phyloP scores from a whole-genome alignment of 805 yeast genomes.

The Starmerella powellii region DNA sequence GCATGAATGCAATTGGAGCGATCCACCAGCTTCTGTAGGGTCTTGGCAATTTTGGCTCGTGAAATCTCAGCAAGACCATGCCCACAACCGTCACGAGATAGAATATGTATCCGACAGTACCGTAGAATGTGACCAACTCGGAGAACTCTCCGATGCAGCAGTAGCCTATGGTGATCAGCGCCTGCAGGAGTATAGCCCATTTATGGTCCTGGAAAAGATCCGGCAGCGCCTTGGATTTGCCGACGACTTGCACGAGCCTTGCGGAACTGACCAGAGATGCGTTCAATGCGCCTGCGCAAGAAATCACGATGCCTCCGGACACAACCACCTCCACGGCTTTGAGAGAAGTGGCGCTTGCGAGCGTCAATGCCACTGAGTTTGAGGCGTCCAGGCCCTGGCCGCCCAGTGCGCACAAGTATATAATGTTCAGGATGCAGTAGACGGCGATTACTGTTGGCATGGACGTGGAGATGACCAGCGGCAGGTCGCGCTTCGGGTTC shows the following conservation, averaged over 20 bases:
- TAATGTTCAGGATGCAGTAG: slow-evolving; percentile 30
- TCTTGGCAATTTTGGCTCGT: slow-evolving; percentile 29
- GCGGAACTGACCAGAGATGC: slow-evolving; percentile 32
- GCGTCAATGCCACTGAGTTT: slow-evolving; percentile 30
- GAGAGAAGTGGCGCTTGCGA: slow-evolving; percentile 26
- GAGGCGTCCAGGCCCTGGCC: slow-evolving; percentile 36
- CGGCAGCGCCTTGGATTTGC: slow-evolving; percentile 30
- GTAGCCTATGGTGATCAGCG: slow-evolving; percentile 25
- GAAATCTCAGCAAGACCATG: slow-evolving; percentile 28
- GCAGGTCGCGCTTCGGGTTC: slow-evolving; percentile 29
- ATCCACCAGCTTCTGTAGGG: slow-evolving; percentile 31
- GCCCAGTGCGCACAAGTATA: slow-evolving; percentile 60
- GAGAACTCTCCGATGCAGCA: slow-evolving; percentile 31
- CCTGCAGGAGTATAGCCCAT: slow-evolving; percentile 28
- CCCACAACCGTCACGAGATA: slow-evolving; percentile 31
- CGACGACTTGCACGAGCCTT: slow-evolving; percentile 30
- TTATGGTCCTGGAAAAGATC: slow-evolving; percentile 18
- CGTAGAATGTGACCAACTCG: slow-evolving; percentile 31
- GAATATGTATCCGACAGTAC: slow-evolving; percentile 28
- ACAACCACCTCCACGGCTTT: slow-evolving; percentile 26
- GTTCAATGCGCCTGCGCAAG: slow-evolving; percentile 34
- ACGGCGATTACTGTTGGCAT: slow-evolving; percentile 32
- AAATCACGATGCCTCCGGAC: slow-evolving; percentile 29
- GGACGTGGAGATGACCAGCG: slow-evolving; percentile 31
- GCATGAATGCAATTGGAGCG: slow-evolving; percentile 25